These are phyloP conservation scores for Suhomyces choctaworum DNA, from an alignment of 1,139 yeast genomes.

Conservation along the genomic window DNA sequence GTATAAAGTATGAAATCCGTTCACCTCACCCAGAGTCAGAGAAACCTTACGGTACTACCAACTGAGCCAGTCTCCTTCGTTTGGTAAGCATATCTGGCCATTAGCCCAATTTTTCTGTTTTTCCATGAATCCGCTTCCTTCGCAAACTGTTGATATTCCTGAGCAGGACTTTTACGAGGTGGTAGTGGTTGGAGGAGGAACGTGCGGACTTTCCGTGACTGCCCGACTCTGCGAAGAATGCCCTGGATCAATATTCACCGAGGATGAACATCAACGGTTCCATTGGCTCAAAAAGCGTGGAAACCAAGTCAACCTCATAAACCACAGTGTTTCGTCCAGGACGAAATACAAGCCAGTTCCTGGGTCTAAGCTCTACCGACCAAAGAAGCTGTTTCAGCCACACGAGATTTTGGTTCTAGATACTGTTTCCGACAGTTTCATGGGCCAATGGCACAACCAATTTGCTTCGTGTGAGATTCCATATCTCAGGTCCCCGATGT, in stretches of 20 bases:
- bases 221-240: conserved; percentile 39
- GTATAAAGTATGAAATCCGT: too few species aligned
- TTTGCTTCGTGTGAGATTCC: conserved; percentile 47
- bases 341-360: conserved; percentile 20
- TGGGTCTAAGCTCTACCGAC: conserved; percentile 14
- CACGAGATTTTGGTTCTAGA: conserved; percentile 37
- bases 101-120: too few species aligned
- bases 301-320: conserved; percentile 28
- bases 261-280: conserved; percentile 45
- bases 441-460: conserved; percentile 50
- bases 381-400: conserved; percentile 22
- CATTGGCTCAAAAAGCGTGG: conserved; percentile 41
- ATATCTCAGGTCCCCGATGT: conserved; percentile 50
- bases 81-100: too few species aligned
- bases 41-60: too few species aligned
- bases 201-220: conserved; percentile 41
- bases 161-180: conserved; percentile 31
- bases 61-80: too few species aligned
- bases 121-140: conserved; percentile 1
- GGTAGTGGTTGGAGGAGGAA: conserved; percentile 42
- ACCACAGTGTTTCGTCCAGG: conserved; percentile 18
- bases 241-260: conserved; percentile 43
- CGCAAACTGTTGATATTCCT: conserved; percentile 14
- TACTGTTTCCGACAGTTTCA: conserved; percentile 27
- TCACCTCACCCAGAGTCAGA: too few species aligned